A percentile compares a stretch with the other conserved stretches of the same genome.
Conservation (phyloP, 805 yeast genomes). For the Candida sanyiensis region DNA sequence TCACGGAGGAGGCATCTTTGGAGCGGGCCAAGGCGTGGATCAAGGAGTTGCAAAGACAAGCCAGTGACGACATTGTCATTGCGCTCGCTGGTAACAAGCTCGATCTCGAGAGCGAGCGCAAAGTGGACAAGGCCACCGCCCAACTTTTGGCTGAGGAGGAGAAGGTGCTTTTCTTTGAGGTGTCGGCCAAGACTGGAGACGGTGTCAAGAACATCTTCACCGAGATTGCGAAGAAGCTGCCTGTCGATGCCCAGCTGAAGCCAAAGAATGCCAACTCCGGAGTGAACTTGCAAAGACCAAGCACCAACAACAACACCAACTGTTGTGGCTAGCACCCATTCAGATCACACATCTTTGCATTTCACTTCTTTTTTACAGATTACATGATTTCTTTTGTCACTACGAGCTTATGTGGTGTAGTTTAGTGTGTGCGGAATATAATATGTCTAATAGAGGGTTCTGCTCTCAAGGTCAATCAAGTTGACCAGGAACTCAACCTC, state of each 20-base stretch:
- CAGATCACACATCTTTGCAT: slow-evolving; percentile 1
- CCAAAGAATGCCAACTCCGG: slow-evolving; percentile 19
- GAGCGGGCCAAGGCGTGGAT: slow-evolving; percentile 73
- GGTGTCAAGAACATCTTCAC: slow-evolving; percentile 44
- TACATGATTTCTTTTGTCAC: background rate
- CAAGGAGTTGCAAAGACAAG: slow-evolving; percentile 65
- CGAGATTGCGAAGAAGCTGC: slow-evolving; percentile 43
- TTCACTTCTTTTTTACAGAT: background rate
- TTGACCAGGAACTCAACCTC: slow-evolving; percentile 80
- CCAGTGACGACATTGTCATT: slow-evolving; percentile 55
- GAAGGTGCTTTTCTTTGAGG: slow-evolving; percentile 45
- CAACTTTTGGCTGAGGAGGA: slow-evolving; percentile 50
- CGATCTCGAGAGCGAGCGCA: slow-evolving; percentile 51
- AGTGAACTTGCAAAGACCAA: slow-evolving; percentile 38
- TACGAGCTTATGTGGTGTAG: background rate
- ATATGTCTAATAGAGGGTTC: slow-evolving; percentile 32
- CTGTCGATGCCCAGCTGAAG: slow-evolving; percentile 25
- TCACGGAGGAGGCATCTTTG: slow-evolving; percentile 59
- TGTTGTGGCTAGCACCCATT: slow-evolving; percentile 30
- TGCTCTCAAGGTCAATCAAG: slow-evolving; percentile 61
- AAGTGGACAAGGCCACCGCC: slow-evolving; percentile 40
- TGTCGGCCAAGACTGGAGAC: slow-evolving; percentile 53
- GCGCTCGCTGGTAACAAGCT: slow-evolving; percentile 74
- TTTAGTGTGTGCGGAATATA: slow-evolving; percentile 1
- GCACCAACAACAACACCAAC: slow-evolving; percentile 36